phyloP scores from a whole-genome alignment of 2,329 filamentous ascomycete species.

The Lachnellula arida region DNA sequence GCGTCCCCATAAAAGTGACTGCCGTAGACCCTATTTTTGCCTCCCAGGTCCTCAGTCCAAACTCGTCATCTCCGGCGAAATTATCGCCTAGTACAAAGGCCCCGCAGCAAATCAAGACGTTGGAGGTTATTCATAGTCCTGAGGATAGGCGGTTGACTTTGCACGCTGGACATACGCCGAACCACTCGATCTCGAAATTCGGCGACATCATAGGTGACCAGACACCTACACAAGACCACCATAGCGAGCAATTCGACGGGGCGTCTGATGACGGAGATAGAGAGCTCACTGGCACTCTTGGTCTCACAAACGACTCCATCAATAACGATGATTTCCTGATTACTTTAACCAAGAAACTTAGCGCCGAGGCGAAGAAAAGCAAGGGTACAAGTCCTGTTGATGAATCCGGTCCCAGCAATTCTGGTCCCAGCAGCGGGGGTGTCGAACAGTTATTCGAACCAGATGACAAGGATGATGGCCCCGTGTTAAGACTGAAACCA shows the following conservation, averaged over 20 bases:
- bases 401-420: constrained; percentile 2
- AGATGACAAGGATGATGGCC: constrained; percentile 22
- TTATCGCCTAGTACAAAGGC: constrained; percentile 21
- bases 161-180: constrained; percentile 60
- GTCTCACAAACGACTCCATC: constrained; percentile 19
- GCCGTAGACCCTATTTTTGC: constrained; percentile 39
- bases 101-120: constrained; percentile 16
- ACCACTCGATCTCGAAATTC: constrained; percentile 50
- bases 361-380: constrained; percentile 19
- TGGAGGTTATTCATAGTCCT: constrained; percentile 21
- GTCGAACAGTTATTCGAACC: not conserved
- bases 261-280: constrained; percentile 21
- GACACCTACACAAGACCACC: constrained; percentile 26
- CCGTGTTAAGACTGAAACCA: constrained; percentile 23
- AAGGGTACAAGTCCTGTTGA: constrained; percentile 11
- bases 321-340: constrained; percentile 24
- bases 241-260: not conserved
- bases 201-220: constrained; percentile 23
- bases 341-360: constrained; percentile 22
- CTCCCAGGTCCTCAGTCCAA: constrained; percentile 27
- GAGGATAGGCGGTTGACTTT: constrained; percentile 51
- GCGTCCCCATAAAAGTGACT: constrained; percentile 51
- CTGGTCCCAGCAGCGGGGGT: not conserved
- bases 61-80: constrained; percentile 20
- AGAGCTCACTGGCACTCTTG: constrained; percentile 23